These are phyloP conservation scores for Rosellinia necatrix DNA, from an alignment of 2,329 filamentous ascomycete genomes.

Conservation along the genomic window DNA sequence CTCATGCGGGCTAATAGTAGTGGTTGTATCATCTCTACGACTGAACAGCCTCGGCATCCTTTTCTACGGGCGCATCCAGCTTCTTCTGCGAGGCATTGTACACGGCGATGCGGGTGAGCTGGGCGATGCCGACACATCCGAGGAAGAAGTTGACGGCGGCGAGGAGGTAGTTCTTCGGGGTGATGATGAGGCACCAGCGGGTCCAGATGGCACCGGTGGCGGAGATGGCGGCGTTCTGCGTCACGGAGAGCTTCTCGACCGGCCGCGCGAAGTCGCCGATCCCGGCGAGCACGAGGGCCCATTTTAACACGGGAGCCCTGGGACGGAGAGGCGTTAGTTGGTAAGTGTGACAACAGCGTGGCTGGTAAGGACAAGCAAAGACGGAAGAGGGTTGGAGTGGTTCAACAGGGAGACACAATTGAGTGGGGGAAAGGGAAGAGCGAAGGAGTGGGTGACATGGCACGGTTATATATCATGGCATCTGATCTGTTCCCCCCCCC, in stretches of 20 bases:
- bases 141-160: slow-evolving; percentile 99
- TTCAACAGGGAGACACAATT: background rate
- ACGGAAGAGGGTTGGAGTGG: background rate
- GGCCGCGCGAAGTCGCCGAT: slow-evolving; percentile 90
- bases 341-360: no score
- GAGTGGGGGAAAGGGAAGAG: background rate
- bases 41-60: slow-evolving; percentile 3
- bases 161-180: slow-evolving; percentile 89
- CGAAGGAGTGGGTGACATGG: background rate
- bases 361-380: no score
- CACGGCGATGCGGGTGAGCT: slow-evolving; percentile 76
- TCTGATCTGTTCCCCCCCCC: no score
- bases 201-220: slow-evolving; percentile 97
- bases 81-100: slow-evolving; percentile 67
- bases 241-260: slow-evolving; percentile 88
- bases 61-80: background rate
- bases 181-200: slow-evolving; percentile 97
- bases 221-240: slow-evolving; percentile 88
- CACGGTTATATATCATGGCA: background rate
- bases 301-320: slow-evolving; percentile 98
- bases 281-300: slow-evolving; percentile 90
- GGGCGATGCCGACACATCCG: slow-evolving; percentile 81
- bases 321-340: no score
- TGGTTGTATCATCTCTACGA: background rate
- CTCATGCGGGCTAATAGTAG: no score